phyloP scores from a whole-genome alignment of 371 early-diverging fungal species.

The Circinella umbellata region DNA sequence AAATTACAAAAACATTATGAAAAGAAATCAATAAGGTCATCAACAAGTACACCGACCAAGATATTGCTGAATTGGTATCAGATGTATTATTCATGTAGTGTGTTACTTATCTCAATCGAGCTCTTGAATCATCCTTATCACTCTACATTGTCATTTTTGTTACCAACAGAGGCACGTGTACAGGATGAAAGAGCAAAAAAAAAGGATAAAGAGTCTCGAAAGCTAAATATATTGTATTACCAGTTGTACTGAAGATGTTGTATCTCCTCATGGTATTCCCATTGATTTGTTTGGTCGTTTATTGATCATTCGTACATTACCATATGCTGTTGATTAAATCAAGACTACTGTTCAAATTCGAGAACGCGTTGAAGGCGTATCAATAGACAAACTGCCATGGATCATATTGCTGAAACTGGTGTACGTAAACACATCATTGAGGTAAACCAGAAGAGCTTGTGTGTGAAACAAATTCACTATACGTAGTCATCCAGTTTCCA shows the following conservation, averaged over 20 bases:
- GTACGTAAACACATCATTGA: constrained; percentile 82
- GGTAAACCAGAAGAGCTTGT: constrained; percentile 30
- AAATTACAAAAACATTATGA: constrained; percentile 97
- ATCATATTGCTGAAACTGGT: constrained; percentile 82
- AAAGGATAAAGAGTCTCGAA: too few relatives aligned
- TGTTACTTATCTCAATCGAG: constrained; percentile 98
- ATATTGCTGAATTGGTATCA: constrained; percentile 96
- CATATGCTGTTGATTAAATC: constrained; percentile 92
- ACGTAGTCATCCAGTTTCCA: too few relatives aligned
- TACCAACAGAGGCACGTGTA: constrained; percentile 96
- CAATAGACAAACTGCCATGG: constrained; percentile 77
- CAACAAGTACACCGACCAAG: constrained; percentile 98
- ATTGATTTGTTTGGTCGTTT: constrained; percentile 96
- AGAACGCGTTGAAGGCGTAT: constrained; percentile 88
- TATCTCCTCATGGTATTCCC: constrained; percentile 97
- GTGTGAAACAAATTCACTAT: too few relatives aligned
- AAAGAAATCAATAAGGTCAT: constrained; percentile 99
- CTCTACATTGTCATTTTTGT: constrained; percentile 99
- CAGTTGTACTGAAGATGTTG: constrained; percentile 92
- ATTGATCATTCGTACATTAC: constrained; percentile 94
- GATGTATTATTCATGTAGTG: constrained; percentile 99
- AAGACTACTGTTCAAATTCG: constrained; percentile 88
- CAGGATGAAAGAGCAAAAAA: too few relatives aligned
- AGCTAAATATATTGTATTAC: constrained; percentile 3
- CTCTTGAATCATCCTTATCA: constrained; percentile 90